Evolutionary conservation across 1,139 yeast species (phyloP), one percentile per base, ranked within the genome.

Genomic region (Meyerozyma smithsonii): DNA sequence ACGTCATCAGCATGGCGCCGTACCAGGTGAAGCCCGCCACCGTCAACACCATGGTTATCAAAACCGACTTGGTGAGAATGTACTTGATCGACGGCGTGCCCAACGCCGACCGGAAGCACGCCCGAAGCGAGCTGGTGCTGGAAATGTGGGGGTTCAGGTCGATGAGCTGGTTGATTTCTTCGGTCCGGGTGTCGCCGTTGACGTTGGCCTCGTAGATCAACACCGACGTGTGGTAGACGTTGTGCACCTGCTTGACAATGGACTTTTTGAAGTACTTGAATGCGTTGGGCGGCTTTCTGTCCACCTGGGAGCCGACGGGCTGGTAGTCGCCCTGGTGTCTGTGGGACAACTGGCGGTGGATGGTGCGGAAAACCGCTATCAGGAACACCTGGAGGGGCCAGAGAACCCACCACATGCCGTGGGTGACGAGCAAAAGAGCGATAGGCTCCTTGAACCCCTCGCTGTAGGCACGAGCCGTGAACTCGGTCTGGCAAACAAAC

Each of bases 11-110:
- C 79, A 88, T 86, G 6, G 96, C 83, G 14, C 85, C 77, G 56
- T 86, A 88, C 96, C 96, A 88, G 1, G 95, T 80, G 32, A 77
- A 69, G 1, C 95, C 96, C 0, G 95, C 96, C 4, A 79, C 48
- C 8, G 86, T 85, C 44, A 88, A 68, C 5, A 87, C 75, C 7
- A 75, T 36, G 2, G 84, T 73, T 28, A 84, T 63, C 3, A 73
- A 40, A 4, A 72, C 60, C 8, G 79, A 56, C 35, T 71, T 66
- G 38, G 54, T 52, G 34, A 74, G 49, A 18, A 84, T 64, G 52
- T 81, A 77, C 34, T 54, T 54, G 37, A 78, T 60, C 0, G 88
- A 73, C 1, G 70, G 65, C 4, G 81, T 66, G 4, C 45, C 44
- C 34, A 69, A 45, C 42, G 76, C 71, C 15, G 70, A 55, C 10